Base-by-base conservation (phyloP, 2,329 filamentous ascomycete species). In the Calonectria montana region DNA sequence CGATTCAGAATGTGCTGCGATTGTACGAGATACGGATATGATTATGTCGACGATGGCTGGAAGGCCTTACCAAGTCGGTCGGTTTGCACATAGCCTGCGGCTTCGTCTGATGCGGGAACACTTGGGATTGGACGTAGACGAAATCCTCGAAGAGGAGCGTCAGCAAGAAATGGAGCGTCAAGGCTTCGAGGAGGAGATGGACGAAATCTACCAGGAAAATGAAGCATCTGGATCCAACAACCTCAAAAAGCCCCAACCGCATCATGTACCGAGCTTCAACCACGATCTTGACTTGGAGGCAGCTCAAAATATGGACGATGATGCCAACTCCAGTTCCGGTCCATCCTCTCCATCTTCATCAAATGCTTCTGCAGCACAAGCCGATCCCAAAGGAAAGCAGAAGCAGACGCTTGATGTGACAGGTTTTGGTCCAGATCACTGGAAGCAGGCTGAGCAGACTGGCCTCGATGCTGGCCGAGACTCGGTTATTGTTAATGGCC, bases 91-190 rank as follows among this genome's bases (percentile, higher is more conserved):
- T 82, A 97, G 95, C 0, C 89, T 99, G 65, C 94, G 97, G 35
- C 92, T 98, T 86, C 93, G 97, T 29, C 87, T 98, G 61, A 98
- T 98, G 97, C 91, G 96, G 74, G 97, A 99, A 83, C 97, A 99
- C 85, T 87, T 99, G 35, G 97, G 97, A n/a, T 87, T 98, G 45
- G 96, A 98, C 80, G 95, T 98, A 4, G 97, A 99, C 82, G 94
- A 94, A 79, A 92, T 98, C 71, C 91, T 94, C 80, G 94, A 97
- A 80, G 91, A 96, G 73, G 92, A 95, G 76, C 89, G 93, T 63
- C 88, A 91, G 76, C 90, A 90, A 31, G 92, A 95, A 77, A 82
- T 91, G 61, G 91, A 93, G 76, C 86, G 88, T 16, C 87, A 88
- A 63, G 84, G 83, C 5, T 92, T 89, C 75, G 87, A 90, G 78